Evolutionary conservation across 306 rosid genomes (phyloP).

Genomic region (Senna siamea): DNA sequence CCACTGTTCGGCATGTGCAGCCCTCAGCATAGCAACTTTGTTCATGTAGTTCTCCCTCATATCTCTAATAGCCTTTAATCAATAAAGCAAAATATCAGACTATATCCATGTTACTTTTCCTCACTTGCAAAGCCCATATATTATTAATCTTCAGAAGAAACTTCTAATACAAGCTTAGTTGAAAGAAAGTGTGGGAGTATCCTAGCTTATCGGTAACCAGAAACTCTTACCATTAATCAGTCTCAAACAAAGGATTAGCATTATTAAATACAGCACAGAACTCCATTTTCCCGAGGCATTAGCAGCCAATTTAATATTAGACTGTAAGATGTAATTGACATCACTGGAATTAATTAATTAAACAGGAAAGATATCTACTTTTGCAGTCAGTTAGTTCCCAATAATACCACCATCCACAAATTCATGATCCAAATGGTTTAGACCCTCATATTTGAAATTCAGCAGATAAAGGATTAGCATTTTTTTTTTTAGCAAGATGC

Average conservation of each 20-base stretch:
- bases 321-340: conserved; percentile 11
- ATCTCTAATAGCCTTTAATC: conserved; percentile 75
- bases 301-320: not conserved
- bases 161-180: conserved; percentile 8
- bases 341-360: not conserved
- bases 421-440: not conserved
- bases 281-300: not conserved
- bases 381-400: conserved; percentile 12
- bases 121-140: conserved; percentile 19
- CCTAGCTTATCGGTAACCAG: conserved; percentile 21
- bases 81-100: conserved; percentile 30
- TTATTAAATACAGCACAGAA: not conserved
- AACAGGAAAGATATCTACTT: conserved; percentile 5
- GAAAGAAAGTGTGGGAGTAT: conserved; percentile 8
- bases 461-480: not conserved
- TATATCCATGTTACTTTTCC: conserved; percentile 9
- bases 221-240: conserved; percentile 8
- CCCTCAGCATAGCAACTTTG: conserved; percentile 74
- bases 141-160: conserved; percentile 7
- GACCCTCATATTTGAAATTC: not conserved
- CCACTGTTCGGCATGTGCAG: conserved; percentile 78
- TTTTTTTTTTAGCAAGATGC: not conserved
- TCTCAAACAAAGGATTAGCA: conserved; percentile 26
- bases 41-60: conserved; percentile 82
- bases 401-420: not conserved